A percentile compares a stretch with the other conserved stretches of the same genome.
phyloP scores from a whole-genome alignment of 2,329 filamentous ascomycete species.

The Trichoderma sp. region DNA sequence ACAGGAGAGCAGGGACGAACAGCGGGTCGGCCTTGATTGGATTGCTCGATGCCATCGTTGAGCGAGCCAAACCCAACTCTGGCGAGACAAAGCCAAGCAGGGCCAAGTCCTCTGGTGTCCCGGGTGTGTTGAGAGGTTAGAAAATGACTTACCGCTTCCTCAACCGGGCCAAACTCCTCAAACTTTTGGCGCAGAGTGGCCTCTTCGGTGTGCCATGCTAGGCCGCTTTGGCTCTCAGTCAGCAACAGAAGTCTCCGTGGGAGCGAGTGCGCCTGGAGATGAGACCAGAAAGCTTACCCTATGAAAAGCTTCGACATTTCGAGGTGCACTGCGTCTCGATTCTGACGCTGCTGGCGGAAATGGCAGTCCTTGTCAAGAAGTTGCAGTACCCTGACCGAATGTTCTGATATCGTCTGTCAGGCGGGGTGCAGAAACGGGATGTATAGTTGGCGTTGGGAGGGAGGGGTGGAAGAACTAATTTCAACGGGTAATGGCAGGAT shows the following conservation, averaged over 20 bases:
- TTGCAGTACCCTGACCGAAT: constrained; percentile 24
- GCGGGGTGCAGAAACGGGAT: constrained; percentile 28
- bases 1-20: constrained; percentile 26
- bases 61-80: background rate
- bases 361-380: constrained; percentile 24
- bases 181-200: constrained; percentile 85
- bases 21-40: constrained; percentile 8
- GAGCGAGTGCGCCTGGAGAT: constrained; percentile 2
- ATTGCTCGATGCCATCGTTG: constrained; percentile 10
- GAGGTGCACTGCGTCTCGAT: constrained; percentile 29
- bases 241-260: constrained; percentile 30
- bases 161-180: constrained; percentile 84
- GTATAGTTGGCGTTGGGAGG: constrained; percentile 17
- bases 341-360: constrained; percentile 24
- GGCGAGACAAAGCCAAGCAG: constrained; percentile 15
- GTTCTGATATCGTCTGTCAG: constrained; percentile 27
- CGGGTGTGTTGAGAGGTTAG: constrained; percentile 1
- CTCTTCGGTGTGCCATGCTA: constrained; percentile 98
- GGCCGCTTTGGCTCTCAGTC: constrained; percentile 64
- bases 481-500: constrained; percentile 24
- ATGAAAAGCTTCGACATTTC: constrained; percentile 93
- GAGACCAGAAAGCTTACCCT: constrained; percentile 62
- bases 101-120: constrained; percentile 4
- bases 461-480: constrained; percentile 23
- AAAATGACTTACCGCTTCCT: constrained; percentile 81